A percentile compares a stretch with the other conserved stretches of the same genome.
Evolutionary conservation across 2,329 filamentous ascomycete genomes (phyloP).

Genomic region (Phaeoacremonium minimum): DNA sequence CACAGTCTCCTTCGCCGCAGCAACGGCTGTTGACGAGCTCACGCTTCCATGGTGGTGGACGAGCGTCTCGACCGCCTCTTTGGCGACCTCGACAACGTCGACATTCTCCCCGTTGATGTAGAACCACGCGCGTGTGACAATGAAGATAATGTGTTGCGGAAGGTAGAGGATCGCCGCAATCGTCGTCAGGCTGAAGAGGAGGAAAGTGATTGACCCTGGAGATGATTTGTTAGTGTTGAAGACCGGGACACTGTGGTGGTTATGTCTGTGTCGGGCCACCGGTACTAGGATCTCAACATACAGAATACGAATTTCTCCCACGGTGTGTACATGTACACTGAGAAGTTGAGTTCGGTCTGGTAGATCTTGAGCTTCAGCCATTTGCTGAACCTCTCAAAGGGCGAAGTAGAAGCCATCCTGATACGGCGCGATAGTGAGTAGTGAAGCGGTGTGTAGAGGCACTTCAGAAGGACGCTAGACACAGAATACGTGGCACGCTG

Average conservation of each 20-base stretch:
- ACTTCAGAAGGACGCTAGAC: no score
- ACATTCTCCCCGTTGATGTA: constrained; percentile 83
- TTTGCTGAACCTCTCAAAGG: constrained; percentile 57
- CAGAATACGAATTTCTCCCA: constrained; percentile 97
- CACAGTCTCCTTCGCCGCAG: constrained; percentile 19
- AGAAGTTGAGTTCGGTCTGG: constrained; percentile 96
- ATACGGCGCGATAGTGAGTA: no score
- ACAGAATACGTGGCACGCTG: no score
- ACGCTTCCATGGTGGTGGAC: constrained; percentile 9
- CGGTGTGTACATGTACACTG: constrained; percentile 94
- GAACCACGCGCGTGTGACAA: constrained; percentile 85
- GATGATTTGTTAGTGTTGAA: constrained; percentile 3
- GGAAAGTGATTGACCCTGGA: constrained; percentile 84
- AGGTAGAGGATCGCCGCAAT: constrained; percentile 90
- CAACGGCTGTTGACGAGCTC: constrained; percentile 20
- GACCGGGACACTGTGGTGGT: no score
- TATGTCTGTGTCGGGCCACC: no score
- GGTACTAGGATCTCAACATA: constrained; percentile 42
- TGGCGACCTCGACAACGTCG: constrained; percentile 41
- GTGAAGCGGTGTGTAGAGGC: constrained; percentile 4
- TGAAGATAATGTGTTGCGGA: constrained; percentile 80
- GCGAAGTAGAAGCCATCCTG: constrained; percentile 30
- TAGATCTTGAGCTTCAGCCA: constrained; percentile 96
- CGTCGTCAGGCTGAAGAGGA: constrained; percentile 79
- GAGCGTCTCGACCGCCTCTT: constrained; percentile 34